Base-by-base conservation (phyloP, 805 yeast genomes). In the Hanseniaspora jakobsenii region DNA sequence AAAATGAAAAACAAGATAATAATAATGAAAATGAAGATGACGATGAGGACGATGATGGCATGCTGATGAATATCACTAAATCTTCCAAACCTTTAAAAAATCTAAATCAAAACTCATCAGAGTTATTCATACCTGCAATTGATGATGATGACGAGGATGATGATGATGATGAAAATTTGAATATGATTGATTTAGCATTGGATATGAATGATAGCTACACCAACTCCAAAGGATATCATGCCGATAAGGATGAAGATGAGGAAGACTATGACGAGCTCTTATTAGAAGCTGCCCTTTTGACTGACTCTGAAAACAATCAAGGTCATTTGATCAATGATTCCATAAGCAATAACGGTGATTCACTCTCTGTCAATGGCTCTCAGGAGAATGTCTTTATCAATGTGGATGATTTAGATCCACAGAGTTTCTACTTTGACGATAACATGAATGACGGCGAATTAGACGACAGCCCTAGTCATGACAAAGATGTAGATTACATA, bases 341-440 rank as follows among this genome's bases (percentile, higher is more conserved):
- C 6, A 48, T 52, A 3, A 51, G 49, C 21, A 37, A 47, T 4
- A 59, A 57, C 23, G 52, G 49, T 23, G 60, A 53, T 28, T 24
- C 27, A 7, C 9, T 24, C 10, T 24, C 27, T 24, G 48, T 57
- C 47, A 56, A 66, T 50, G 61, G 60, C n/a, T n/a, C n/a, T n/a
- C 54, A 62, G 48, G 54, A 70, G 49, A 51, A 66, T 60, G 60
- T 62, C 47, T 60, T 62, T 35, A 60, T 61, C 24, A 64, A 62
- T 49, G 60, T 62, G 35, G 66, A 61, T 50, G 66, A 61, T 44
- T 49, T 62, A 22, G 65, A 62, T 48, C 66, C 65, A 13, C 61
- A 59, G 44, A 58, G 63, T 1, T 58, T 59, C 30, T 58, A 55
- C 40, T 61, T 61, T 44, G 64, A 60, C 2, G 26, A 32, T 28